Base-by-base conservation (phyloP, 768 basidiomycete genomes). In the Nevesoporus exiguus region DNA sequence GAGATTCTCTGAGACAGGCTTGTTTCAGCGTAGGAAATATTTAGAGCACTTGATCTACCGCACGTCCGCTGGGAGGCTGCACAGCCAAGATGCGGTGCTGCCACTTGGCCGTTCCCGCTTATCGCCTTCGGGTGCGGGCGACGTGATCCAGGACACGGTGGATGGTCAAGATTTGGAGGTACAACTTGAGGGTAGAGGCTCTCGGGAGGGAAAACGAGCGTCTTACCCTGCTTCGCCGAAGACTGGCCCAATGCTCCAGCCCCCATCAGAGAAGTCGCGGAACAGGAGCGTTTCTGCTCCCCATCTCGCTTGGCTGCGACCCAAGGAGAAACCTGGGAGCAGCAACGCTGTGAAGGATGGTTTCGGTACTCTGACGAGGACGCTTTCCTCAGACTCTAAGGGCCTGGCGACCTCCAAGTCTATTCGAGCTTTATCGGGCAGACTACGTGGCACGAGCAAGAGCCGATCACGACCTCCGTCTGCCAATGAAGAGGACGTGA, bases 31-130 rank as follows among this genome's bases (percentile, higher is more conserved):
- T 53, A 80, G 85, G 41, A 80, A 80, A 8, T 92, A 95, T 64
- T 85, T 94, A 10, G 84, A 87, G 51, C 81, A 83, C 53, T 76
- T 96, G 2, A 75, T 84, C 10, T 75, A 79, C 27, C 90, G 90
- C 63, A 88, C 91, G 0, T 76, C 78, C 43, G 80, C 84, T 1
- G 85, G 93, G 21, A 80, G 93, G 51, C 72, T 95, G 34, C 84
- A 85, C 50, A 77, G 80, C 14, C 93, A 97, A 69, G 93, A 96
- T 61, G 89, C 91, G 7, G 69, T 80, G 3, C 77, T 55, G 29
- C 57, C 61, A 2, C 33, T 83, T 40, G 22, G 25, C 17, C 56
- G 75, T 74, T 33, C 62, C 69, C 15, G 61, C 51, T 49, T 57
- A 69, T 60, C 69, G 61, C 43, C 81, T 8, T 56, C 45, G 2